Base-by-base conservation (phyloP, 2,329 filamentous ascomycete species). In the Amphichorda felina region DNA sequence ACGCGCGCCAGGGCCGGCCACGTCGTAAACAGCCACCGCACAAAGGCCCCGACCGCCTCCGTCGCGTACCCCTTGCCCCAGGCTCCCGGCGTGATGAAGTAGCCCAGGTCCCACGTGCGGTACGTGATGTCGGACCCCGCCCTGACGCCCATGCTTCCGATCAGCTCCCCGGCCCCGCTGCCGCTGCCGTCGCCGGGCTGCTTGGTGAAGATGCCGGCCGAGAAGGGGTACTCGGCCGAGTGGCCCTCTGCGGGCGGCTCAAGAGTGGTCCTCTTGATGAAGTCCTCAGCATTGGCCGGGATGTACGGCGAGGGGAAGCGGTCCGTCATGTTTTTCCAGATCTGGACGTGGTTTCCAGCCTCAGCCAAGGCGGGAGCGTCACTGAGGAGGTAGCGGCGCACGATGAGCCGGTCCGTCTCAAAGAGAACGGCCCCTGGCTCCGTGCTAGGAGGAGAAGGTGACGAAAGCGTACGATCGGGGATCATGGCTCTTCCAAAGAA, bases 11-110 rank as follows among this genome's bases (percentile, higher is more conserved):
- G 39, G 2, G 54, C 48, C 1, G 60, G 56, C 36, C 62, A 57
- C 7, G 49, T 56, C 25, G 50, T 48, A 39, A 72, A 69, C 3
- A 56, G 51, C 64, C 66, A 72, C 17, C 43, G 45, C 13, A 50
- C 45, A 34, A 70, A 59, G 2, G 41, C 63, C 3, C 21, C 32
- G 3, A 57, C 38, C 11, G 57, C 64, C 41, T 61, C 63, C 1
- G 54, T 60, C 37, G 54, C 57, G 38, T 66, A 56, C 1, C 69
- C 68, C 21, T 53, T 55, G 1, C 67, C 64, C 68, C 67, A 68
- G 33, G 54, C 49, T 9, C 49, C 43, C 26, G 50, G 52, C 1
- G 53, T 59, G 17, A 67, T 27, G 57, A 61, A 70, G 51, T 72
- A 73, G 4, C 68, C 69, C 1, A 72, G 6, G 50, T 71, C 64